phyloP scores from a whole-genome alignment of 2,329 filamentous ascomycete species.

The Trichophyton schoenleinii region DNA sequence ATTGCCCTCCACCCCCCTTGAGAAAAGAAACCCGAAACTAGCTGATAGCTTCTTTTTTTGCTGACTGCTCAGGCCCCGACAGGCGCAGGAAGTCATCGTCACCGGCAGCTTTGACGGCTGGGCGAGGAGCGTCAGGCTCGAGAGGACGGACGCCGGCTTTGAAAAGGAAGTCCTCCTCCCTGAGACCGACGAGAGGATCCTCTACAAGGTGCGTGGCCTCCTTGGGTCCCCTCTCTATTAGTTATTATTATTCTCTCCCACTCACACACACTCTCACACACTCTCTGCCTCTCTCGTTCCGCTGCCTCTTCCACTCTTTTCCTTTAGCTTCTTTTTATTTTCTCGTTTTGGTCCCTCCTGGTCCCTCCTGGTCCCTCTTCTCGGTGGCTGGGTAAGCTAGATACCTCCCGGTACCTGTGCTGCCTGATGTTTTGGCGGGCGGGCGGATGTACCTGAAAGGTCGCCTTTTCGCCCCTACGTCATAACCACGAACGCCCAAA shows the following conservation, averaged over 20 bases:
- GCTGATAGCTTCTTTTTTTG: background rate
- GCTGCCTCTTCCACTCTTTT: background rate
- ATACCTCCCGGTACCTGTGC: background rate
- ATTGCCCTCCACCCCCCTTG: too few species aligned
- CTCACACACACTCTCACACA: too few species aligned
- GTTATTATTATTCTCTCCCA: background rate
- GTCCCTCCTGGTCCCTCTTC: background rate
- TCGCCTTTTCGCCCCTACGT: background rate
- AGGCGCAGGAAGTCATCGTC: constrained; percentile 78
- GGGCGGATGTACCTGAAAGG: background rate
- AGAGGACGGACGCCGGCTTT: constrained; percentile 58
- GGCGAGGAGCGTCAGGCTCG: constrained; percentile 72
- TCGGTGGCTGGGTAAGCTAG: background rate
- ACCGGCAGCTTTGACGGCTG: constrained; percentile 94
- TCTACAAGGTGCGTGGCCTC: constrained; percentile 68
- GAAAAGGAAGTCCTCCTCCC: constrained; percentile 68
- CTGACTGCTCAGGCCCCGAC: constrained; percentile 53
- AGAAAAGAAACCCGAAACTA: too few species aligned
- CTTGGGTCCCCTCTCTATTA: background rate
- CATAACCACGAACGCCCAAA: background rate
- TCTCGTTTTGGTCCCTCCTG: background rate
- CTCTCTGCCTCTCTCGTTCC: background rate
- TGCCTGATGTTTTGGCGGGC: background rate
- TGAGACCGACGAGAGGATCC: constrained; percentile 56
- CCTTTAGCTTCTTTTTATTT: background rate